Evolutionary conservation across 768 basidiomycete species (phyloP), one percentile per base, ranked within the genome.

Genomic region (Psilocybe sp.): DNA sequence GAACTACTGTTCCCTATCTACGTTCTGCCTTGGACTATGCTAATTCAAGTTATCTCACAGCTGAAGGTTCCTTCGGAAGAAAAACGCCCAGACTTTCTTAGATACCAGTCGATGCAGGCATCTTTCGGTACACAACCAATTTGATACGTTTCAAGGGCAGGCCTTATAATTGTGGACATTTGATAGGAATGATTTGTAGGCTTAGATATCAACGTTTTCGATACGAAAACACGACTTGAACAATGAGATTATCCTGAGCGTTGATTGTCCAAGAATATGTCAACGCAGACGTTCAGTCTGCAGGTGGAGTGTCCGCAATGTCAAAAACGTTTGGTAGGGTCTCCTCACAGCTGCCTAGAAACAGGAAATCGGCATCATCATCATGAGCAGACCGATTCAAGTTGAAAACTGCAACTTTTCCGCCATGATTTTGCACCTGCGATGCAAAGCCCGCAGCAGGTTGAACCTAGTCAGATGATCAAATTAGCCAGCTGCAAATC

Each of bases 301-400:
- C 23, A 28, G 23, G 23, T 7, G 7, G 7, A 28, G 7, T 54
- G 28, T 54, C 45, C n/a, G 16, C 43, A 11, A 67, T 46, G 9
- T 62, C 69, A 2, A 78, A 57, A n/a, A 66, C 71, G 23, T 65
- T 55, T 3, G 74, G 70, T 16, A 81, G 59, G 1, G 67, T 73
- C 18, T 62, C 61, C 42, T 78, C 77, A 55, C 78, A 78, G 14
- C 72, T 69, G 0, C 78, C 76, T 5, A 77, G 51, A 56, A 80
- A 77, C 20, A 78, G 49, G 51, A 72, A 80, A 57, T 79, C 76
- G 0, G 76, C 72, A 0, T 71, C 59, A 11, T 67, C 61, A 44
- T 75, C 74, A 12, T 71, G 68, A 3, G 51, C 57, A 9, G 60
- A 62, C 31, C 57, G 56, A 16, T 69, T 66, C 2, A 73, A 20